Evolutionary conservation across 2,329 filamentous ascomycete genomes (phyloP).

Genomic region (Phialophora macrospora): DNA sequence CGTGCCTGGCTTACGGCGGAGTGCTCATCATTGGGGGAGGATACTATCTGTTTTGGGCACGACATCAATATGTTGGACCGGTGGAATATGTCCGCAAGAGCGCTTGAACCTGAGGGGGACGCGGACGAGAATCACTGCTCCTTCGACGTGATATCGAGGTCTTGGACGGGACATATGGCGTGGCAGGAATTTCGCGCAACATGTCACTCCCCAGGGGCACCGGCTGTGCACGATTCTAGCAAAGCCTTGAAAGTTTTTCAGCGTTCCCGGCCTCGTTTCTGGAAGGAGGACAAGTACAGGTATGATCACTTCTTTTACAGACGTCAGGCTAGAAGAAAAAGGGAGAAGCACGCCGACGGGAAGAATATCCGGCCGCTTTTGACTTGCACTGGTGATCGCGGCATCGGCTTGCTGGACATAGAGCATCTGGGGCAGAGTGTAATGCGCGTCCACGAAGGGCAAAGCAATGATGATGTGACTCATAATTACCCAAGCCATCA

Average conservation of each 20-base stretch:
- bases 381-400: neutral
- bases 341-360: neutral
- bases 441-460: neutral
- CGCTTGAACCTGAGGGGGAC: constrained; percentile 2
- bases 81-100: constrained; percentile 36
- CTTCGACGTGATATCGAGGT: neutral
- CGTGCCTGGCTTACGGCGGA: constrained; percentile 51
- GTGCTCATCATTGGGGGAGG: constrained; percentile 47
- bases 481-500: neutral
- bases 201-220: neutral
- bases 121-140: neutral
- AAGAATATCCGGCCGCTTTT: neutral
- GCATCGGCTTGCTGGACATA: neutral
- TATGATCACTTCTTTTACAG: neutral
- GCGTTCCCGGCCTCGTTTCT: neutral
- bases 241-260: neutral
- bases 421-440: neutral
- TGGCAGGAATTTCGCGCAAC: neutral
- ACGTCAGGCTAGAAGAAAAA: neutral
- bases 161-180: too few species aligned
- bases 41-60: constrained; percentile 48
- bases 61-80: constrained; percentile 44
- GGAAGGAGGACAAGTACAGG: neutral
- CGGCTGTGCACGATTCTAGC: neutral
- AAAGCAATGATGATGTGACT: neutral